phyloP scores from a whole-genome alignment of 306 rosid species.

The Clitoria ternatea region DNA sequence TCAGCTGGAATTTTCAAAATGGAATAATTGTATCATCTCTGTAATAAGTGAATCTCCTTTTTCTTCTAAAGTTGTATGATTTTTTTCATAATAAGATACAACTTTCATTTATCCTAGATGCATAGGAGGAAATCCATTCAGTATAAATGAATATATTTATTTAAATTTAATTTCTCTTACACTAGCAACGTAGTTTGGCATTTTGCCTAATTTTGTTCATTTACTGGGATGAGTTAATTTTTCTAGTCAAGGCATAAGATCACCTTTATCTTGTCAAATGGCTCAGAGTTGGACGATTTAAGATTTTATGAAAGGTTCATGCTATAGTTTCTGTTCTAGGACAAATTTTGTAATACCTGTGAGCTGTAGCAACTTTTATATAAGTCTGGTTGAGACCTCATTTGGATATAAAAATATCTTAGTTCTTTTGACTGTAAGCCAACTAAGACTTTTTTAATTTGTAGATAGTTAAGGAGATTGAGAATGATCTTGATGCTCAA shows the following conservation, averaged over 20 bases:
- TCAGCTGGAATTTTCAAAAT: too few relatives aligned
- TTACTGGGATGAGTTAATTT: background rate
- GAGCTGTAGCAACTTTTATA: background rate
- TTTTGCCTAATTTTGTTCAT: too few relatives aligned
- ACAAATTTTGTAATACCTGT: background rate
- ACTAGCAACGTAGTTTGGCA: too few relatives aligned
- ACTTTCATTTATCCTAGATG: background rate
- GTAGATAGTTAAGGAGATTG: slow-evolving; percentile 68
- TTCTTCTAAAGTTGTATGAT: too few relatives aligned
- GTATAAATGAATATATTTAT: too few relatives aligned
- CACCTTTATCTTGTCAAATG: background rate
- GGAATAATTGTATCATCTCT: background rate
- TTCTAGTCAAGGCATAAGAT: background rate
- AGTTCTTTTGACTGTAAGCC: background rate
- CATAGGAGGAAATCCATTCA: background rate
- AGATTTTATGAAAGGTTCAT: slow-evolving; percentile 1
- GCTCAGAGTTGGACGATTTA: slow-evolving; percentile 5
- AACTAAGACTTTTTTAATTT: slow-evolving; percentile 17
- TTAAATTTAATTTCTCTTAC: too few relatives aligned
- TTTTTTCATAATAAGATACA: background rate
- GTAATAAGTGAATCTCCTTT: too few relatives aligned
- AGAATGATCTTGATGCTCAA: slow-evolving; percentile 69
- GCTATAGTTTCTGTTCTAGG: slow-evolving; percentile 8
- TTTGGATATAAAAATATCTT: background rate
- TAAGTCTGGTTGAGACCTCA: background rate